phyloP scores from a whole-genome alignment of 1,139 yeast species.

The Sugiyamaella japonica region DNA sequence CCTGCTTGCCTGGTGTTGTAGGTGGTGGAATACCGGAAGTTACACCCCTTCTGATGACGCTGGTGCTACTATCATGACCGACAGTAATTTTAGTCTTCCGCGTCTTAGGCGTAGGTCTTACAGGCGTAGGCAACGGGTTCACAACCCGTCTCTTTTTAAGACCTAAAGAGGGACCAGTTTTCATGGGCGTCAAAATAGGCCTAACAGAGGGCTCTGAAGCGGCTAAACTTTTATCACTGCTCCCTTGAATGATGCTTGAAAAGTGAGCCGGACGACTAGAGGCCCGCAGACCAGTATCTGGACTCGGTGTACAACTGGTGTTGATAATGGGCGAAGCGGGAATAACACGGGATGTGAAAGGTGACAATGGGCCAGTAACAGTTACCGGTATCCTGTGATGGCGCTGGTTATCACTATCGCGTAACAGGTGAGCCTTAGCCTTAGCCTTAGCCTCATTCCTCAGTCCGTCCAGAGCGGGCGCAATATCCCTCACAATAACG shows the following conservation, averaged over 20 bases:
- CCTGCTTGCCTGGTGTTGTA: no score
- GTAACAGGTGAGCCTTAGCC: not conserved
- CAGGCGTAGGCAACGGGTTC: not conserved
- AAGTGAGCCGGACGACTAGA: not conserved
- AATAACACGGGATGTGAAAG: not conserved
- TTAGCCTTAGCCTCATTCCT: constrained; percentile 3
- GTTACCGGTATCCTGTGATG: not conserved
- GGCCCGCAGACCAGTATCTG: not conserved
- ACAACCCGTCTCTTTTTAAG: constrained; percentile 7
- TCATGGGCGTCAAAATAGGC: constrained; percentile 3
- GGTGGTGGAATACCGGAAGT: not conserved
- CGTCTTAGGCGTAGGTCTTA: not conserved
- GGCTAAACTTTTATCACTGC: not conserved
- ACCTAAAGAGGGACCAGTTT: constrained; percentile 11
- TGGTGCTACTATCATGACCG: not conserved
- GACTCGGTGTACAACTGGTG: constrained; percentile 3
- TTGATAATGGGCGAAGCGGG: not conserved
- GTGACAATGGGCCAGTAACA: not conserved
- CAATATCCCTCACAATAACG: constrained; percentile 19
- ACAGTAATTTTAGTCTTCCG: not conserved
- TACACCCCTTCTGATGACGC: not conserved
- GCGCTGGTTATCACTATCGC: not conserved
- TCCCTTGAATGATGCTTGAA: not conserved
- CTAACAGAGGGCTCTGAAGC: not conserved
- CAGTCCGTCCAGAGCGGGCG: constrained; percentile 1